A percentile compares a stretch with the other conserved stretches of the same genome.
phyloP scores from a whole-genome alignment of 768 basidiomycete genomes.

The Bullera alba region DNA sequence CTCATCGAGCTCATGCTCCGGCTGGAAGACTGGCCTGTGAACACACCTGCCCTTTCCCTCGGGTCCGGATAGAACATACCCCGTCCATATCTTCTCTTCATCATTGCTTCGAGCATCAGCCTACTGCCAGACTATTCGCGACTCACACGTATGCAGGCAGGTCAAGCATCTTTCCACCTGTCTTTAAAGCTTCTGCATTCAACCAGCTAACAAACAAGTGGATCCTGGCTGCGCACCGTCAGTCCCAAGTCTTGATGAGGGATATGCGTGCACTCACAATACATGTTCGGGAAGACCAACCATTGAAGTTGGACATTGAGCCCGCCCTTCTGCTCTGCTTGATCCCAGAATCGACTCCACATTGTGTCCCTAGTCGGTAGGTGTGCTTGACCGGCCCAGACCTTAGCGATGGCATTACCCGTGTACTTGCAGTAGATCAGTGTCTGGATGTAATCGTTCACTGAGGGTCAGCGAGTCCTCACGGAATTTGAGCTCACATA shows the following conservation, averaged over 20 bases:
- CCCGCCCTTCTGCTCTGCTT: conserved; percentile 11
- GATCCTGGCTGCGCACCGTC: background rate
- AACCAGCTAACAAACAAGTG: conserved; percentile 8
- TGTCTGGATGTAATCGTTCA: conserved; percentile 14
- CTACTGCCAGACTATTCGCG: too few species aligned
- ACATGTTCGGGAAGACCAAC: conserved; percentile 1
- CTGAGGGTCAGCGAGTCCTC: too few species aligned
- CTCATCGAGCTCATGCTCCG: too few species aligned
- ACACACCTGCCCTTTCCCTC: too few species aligned
- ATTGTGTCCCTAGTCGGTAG: conserved; percentile 1
- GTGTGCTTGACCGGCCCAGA: conserved; percentile 12
- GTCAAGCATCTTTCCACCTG: conserved; percentile 7
- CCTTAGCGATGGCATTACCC: conserved; percentile 9
- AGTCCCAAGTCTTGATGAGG: too few species aligned
- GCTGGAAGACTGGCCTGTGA: too few species aligned
- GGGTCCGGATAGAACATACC: too few species aligned
- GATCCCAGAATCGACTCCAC: conserved; percentile 10
- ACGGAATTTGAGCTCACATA: conserved; percentile 18
- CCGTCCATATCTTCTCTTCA: too few species aligned
- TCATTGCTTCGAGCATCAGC: too few species aligned
- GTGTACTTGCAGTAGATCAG: conserved; percentile 14
- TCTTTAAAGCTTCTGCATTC: conserved; percentile 4
- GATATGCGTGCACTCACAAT: conserved; percentile 5
- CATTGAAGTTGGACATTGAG: conserved; percentile 13
- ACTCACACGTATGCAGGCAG: conserved; percentile 13